These are phyloP conservation scores for Hypocreales sp. DNA, from an alignment of 2,329 filamentous ascomycete species.

Conservation along the genomic window DNA sequence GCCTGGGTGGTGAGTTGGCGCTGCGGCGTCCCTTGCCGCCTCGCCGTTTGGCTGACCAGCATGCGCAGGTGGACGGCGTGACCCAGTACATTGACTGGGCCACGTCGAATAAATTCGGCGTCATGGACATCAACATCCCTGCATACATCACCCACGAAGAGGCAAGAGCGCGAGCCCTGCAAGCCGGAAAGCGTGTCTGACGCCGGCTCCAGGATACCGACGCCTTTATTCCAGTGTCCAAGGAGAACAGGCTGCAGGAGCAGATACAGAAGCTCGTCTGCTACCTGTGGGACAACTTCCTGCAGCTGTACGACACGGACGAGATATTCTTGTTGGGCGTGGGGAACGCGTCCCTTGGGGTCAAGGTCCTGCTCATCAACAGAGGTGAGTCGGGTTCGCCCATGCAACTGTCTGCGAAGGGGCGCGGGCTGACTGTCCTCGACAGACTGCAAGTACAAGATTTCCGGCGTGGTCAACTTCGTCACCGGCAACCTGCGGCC, in stretches of 20 bases:
- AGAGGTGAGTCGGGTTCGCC: conserved; percentile 38
- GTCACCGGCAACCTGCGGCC: conserved; percentile 63
- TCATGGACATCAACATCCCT: conserved; percentile 87
- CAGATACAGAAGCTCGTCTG: conserved; percentile 59
- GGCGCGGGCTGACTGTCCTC: conserved; percentile 5
- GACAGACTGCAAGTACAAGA: conserved; percentile 46
- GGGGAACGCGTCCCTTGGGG: conserved; percentile 73
- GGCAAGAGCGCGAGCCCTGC: conserved; percentile 17
- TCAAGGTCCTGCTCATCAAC: conserved; percentile 66
- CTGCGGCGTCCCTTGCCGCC: no score
- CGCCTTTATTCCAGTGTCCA: conserved; percentile 25
- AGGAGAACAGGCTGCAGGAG: conserved; percentile 34
- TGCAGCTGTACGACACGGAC: conserved; percentile 58
- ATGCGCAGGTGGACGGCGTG: conserved; percentile 57
- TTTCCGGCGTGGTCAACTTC: conserved; percentile 67
- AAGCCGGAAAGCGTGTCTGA: conserved; percentile 1
- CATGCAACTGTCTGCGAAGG: background rate
- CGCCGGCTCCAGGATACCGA: conserved; percentile 26
- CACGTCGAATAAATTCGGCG: conserved; percentile 55
- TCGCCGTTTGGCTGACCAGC: conserved; percentile 9
- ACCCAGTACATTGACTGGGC: conserved; percentile 79
- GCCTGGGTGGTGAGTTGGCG: conserved; percentile 75
- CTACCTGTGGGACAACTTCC: conserved; percentile 95
- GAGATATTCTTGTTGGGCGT: conserved; percentile 78
- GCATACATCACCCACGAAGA: conserved; percentile 53